Conservation (phyloP, 768 basidiomycete genomes). For the Gloeostereum incarnatum region DNA sequence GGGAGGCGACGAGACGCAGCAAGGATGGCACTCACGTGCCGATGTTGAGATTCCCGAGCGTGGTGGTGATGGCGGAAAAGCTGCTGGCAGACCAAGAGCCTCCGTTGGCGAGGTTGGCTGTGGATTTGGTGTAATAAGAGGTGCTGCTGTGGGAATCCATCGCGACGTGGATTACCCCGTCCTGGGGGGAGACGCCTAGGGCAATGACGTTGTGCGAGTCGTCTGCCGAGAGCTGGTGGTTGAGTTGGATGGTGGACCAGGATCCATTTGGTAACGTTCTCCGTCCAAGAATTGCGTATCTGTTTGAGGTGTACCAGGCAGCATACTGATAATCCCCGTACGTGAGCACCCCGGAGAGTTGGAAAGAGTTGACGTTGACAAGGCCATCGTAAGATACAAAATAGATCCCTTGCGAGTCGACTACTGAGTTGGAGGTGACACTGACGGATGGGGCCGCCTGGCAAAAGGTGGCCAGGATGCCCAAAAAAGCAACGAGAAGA, state of each 20-base stretch:
- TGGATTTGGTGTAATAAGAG: slow-evolving; percentile 33
- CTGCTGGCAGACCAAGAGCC: slow-evolving; percentile 32
- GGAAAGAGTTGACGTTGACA: slow-evolving; percentile 39
- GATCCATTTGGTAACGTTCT: slow-evolving; percentile 27
- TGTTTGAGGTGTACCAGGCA: slow-evolving; percentile 35
- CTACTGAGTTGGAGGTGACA: slow-evolving; percentile 24
- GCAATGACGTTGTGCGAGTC: slow-evolving; percentile 38
- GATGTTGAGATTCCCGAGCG: slow-evolving; percentile 29
- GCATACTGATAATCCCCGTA: slow-evolving; percentile 30
- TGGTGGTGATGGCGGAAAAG: slow-evolving; percentile 30
- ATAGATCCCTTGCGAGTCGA: slow-evolving; percentile 31
- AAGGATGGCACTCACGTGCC: slow-evolving; percentile 24
- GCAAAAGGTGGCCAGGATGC: too few relatives aligned
- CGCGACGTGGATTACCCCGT: slow-evolving; percentile 37
- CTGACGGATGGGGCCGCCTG: slow-evolving; percentile 32
- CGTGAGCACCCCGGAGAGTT: slow-evolving; percentile 30
- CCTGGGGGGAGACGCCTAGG: slow-evolving; percentile 32
- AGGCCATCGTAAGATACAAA: slow-evolving; percentile 38
- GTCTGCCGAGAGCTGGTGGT: slow-evolving; percentile 27
- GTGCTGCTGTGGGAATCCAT: slow-evolving; percentile 36
- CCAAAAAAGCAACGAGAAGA: too few relatives aligned
- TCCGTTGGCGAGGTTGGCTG: slow-evolving; percentile 27
- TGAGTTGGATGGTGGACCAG: slow-evolving; percentile 33
- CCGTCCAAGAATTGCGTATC: slow-evolving; percentile 28
- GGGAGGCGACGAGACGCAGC: not conserved